Evolutionary conservation across 768 basidiomycete species (phyloP).

Genomic region (Collybia mongolica): DNA sequence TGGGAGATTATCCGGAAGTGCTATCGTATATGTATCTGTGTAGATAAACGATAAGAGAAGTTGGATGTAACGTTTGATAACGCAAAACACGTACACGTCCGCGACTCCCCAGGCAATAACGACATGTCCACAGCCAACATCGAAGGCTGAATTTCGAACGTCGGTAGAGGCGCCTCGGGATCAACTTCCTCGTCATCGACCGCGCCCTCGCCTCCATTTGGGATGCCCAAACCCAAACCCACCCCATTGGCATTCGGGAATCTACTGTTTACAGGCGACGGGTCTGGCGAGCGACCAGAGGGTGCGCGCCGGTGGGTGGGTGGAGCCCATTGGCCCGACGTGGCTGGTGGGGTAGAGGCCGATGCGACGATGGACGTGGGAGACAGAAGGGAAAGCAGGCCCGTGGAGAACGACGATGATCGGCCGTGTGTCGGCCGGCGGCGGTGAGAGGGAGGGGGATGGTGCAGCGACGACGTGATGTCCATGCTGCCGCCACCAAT

Average conservation of each 20-base stretch:
- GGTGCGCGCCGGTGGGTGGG: conserved; percentile 1
- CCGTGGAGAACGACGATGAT: conserved; percentile 50
- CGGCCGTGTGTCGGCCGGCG: conserved; percentile 41
- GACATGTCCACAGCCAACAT: conserved; percentile 88
- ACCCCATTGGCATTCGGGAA: conserved; percentile 10
- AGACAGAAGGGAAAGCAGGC: conserved; percentile 49
- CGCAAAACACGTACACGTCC: conserved; percentile 64
- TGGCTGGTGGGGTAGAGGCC: conserved; percentile 10
- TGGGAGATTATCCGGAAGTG: conserved; percentile 77
- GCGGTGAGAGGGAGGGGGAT: conserved; percentile 18
- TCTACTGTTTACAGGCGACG: conserved; percentile 12
- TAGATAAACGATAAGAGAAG: conserved; percentile 1
- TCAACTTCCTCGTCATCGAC: conserved; percentile 45
- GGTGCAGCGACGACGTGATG: conserved; percentile 49
- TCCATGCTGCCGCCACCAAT: conserved; percentile 83
- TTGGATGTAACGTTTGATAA: background rate
- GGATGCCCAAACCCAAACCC: conserved; percentile 20
- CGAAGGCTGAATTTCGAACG: conserved; percentile 80
- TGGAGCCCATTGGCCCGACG: conserved; percentile 6
- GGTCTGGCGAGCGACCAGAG: conserved; percentile 8
- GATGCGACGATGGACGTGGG: conserved; percentile 29
- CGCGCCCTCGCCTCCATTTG: conserved; percentile 3
- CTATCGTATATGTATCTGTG: conserved; percentile 77
- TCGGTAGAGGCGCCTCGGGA: conserved; percentile 71
- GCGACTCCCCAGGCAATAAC: conserved; percentile 80